phyloP scores from a whole-genome alignment of 257 asterid genomes.

The Nicotiana undulata region DNA sequence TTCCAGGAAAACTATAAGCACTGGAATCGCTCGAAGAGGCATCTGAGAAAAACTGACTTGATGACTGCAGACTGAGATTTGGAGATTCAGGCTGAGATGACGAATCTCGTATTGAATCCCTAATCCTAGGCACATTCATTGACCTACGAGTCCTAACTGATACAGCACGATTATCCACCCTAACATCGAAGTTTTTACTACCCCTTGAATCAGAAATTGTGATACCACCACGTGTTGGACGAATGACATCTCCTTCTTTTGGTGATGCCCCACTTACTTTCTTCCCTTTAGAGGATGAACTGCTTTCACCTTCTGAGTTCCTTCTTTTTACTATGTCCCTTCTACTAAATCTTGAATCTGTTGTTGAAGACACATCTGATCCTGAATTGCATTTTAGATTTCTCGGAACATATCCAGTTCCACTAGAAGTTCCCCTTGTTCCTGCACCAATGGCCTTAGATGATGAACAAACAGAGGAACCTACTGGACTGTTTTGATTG shows the following conservation, averaged over 20 bases:
- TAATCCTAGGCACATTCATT: conserved; percentile 27
- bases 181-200: conserved; percentile 23
- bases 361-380: conserved; percentile 29
- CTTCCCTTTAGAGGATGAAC: conserved; percentile 37
- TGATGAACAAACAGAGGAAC: conserved; percentile 10
- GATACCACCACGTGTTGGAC: conserved; percentile 35
- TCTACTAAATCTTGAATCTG: conserved; percentile 28
- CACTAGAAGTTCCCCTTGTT: conserved; percentile 18
- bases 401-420: conserved; percentile 29
- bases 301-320: conserved; percentile 47
- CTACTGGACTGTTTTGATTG: conserved; percentile 1
- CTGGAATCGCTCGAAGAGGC: conserved; percentile 43
- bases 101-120: conserved; percentile 26
- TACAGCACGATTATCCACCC: conserved; percentile 24
- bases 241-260: conserved; percentile 13
- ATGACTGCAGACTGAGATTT: conserved; percentile 21
- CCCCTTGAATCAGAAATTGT: conserved; percentile 33
- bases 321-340: conserved; percentile 26
- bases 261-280: conserved; percentile 10
- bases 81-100: conserved; percentile 25
- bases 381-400: conserved; percentile 37
- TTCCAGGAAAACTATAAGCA: conserved; percentile 33
- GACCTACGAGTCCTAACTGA: conserved; percentile 39
- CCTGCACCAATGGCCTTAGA: conserved; percentile 21
- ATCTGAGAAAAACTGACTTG: conserved; percentile 20